These are phyloP conservation scores for Metschnikowia colocasiae DNA, from an alignment of 805 yeast species.

Conservation along the genomic window DNA sequence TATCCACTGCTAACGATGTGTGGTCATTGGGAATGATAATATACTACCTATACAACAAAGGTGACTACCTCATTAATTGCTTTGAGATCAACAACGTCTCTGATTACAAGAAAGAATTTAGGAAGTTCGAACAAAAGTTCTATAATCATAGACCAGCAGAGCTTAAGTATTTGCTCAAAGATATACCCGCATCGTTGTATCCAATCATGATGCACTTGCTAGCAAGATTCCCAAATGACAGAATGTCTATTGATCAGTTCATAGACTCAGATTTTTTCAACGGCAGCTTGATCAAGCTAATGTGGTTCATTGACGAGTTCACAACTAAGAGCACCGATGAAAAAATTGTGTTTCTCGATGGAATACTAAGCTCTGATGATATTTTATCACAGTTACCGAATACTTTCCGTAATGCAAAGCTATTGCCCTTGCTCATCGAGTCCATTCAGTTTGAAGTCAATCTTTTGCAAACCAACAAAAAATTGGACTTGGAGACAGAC, in stretches of 20 bases:
- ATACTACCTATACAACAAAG: constrained; percentile 60
- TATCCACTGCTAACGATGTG: constrained; percentile 70
- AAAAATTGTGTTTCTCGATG: constrained; percentile 62
- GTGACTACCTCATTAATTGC: constrained; percentile 41
- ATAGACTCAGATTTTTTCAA: constrained; percentile 73
- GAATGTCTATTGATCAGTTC: constrained; percentile 62
- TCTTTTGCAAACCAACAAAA: constrained; percentile 16
- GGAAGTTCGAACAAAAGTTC: constrained; percentile 45
- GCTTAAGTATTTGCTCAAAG: constrained; percentile 44
- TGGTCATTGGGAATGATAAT: constrained; percentile 82
- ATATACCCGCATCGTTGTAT: constrained; percentile 56
- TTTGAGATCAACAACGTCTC: constrained; percentile 49
- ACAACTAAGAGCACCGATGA: constrained; percentile 70
- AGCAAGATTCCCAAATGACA: constrained; percentile 51
- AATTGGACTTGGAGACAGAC: constrained; percentile 29
- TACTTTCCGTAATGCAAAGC: constrained; percentile 58
- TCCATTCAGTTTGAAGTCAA: constrained; percentile 41
- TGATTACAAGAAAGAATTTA: constrained; percentile 57
- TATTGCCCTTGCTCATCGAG: constrained; percentile 65
- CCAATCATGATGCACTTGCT: constrained; percentile 52
- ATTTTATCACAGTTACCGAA: constrained; percentile 34
- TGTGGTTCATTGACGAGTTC: constrained; percentile 78
- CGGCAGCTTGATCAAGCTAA: constrained; percentile 75
- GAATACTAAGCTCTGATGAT: constrained; percentile 41
- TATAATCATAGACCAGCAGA: constrained; percentile 34